Evolutionary conservation across 176 grass and related monocot genomes (phyloP).

Genomic region (Triticum turgidum): DNA sequence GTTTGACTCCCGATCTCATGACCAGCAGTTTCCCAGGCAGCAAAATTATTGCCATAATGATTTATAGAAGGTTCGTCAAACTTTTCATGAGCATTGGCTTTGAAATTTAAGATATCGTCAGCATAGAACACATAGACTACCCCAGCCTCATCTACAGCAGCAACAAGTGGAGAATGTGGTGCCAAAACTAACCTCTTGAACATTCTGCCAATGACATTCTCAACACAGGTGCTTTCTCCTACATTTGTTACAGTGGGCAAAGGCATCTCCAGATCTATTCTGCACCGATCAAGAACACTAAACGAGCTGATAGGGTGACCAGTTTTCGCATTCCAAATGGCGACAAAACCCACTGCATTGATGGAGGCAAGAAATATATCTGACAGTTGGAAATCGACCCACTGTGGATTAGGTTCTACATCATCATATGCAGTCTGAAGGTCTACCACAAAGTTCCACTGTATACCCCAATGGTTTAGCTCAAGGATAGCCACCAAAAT

Average conservation of each 20-base stretch:
- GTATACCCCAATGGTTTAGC: slow-evolving; percentile 70
- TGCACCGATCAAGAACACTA: slow-evolving; percentile 46
- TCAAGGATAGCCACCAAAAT: slow-evolving; percentile 63
- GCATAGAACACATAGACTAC: slow-evolving; percentile 68
- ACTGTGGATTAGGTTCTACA: slow-evolving; percentile 42
- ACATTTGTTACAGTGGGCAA: slow-evolving; percentile 21
- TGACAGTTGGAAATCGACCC: slow-evolving; percentile 89
- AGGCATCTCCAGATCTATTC: slow-evolving; percentile 31
- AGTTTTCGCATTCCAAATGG: slow-evolving; percentile 67
- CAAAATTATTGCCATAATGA: slow-evolving; percentile 48
- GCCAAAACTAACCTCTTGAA: slow-evolving; percentile 79
- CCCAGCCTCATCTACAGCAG: slow-evolving; percentile 68
- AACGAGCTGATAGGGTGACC: slow-evolving; percentile 42
- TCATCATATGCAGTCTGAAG: slow-evolving; percentile 54
- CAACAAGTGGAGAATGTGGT: slow-evolving; percentile 63
- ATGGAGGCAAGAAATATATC: slow-evolving; percentile 82
- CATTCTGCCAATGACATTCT: slow-evolving; percentile 18
- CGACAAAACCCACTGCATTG: slow-evolving; percentile 54
- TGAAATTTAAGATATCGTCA: slow-evolving; percentile 67
- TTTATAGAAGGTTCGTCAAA: slow-evolving; percentile 27
- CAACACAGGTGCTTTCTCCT: slow-evolving; percentile 17
- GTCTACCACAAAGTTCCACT: slow-evolving; percentile 80
- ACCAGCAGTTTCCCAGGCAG: slow-evolving; percentile 81
- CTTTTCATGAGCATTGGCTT: slow-evolving; percentile 35
- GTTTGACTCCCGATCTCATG: slow-evolving; percentile 59